phyloP scores from a whole-genome alignment of 169 alveolate genomes.

The Babesia divergens region DNA sequence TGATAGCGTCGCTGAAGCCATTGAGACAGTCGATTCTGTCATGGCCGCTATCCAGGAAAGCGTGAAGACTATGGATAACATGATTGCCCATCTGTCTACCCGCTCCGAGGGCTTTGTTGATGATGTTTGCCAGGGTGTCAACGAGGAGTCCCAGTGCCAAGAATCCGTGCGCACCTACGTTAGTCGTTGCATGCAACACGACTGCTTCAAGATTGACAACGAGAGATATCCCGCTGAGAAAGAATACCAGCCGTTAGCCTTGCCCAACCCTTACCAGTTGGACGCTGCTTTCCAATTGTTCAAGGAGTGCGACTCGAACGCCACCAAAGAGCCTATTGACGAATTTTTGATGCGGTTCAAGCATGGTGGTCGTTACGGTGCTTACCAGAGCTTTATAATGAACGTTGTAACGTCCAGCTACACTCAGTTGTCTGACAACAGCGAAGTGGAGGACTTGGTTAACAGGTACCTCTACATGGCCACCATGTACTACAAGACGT shows the following conservation, averaged over 20 bases:
- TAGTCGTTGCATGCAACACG: slow-evolving; percentile 33
- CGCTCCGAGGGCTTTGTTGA: background rate
- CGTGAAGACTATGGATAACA: background rate
- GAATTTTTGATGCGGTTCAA: slow-evolving; percentile 13
- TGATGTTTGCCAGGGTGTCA: background rate
- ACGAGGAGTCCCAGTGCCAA: slow-evolving; percentile 13
- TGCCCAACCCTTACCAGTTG: slow-evolving; percentile 51
- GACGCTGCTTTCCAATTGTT: slow-evolving; percentile 34
- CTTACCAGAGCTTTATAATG: slow-evolving; percentile 9
- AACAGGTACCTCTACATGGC: slow-evolving; percentile 37
- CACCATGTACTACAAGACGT: slow-evolving; percentile 29
- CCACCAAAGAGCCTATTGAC: background rate
- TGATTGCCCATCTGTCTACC: background rate
- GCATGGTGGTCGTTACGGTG: background rate
- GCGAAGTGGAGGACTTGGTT: slow-evolving; percentile 17
- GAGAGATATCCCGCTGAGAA: background rate
- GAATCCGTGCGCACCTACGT: slow-evolving; percentile 4
- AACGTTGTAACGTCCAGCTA: background rate
- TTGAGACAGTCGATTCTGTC: background rate
- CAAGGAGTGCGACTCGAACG: slow-evolving; percentile 31
- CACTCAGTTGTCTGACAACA: background rate
- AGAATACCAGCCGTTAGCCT: slow-evolving; percentile 1
- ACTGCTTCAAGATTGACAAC: slow-evolving; percentile 27
- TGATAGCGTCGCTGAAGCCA: background rate
- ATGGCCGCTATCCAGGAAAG: background rate